These are phyloP conservation scores for Isochrysis galbana DNA, from an alignment of 78 protist genomes.

Conservation along the genomic window DNA sequence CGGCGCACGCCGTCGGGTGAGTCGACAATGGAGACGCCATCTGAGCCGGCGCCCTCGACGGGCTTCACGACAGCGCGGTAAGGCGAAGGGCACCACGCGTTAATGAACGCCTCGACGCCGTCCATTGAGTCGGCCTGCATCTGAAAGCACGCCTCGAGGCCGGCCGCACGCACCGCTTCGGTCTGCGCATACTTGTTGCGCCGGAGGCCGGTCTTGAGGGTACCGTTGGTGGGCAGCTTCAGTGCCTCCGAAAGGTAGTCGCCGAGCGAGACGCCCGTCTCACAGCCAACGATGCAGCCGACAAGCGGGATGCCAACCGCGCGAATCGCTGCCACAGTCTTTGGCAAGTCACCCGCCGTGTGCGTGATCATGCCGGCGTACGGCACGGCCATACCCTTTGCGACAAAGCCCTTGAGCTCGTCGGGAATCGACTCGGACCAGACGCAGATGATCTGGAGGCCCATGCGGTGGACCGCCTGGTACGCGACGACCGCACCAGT, in stretches of 20 bases:
- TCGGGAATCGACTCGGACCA: neutral
- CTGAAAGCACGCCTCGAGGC: neutral
- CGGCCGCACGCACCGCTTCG: neutral
- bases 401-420: neutral
- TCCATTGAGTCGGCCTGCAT: neutral
- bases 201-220: neutral
- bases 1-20: neutral
- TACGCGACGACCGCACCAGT: neutral
- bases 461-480: neutral
- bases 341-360: neutral
- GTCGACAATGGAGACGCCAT: neutral
- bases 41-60: constrained; percentile 27
- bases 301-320: neutral
- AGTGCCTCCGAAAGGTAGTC: neutral
- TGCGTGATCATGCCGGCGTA: neutral
- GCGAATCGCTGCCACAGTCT: neutral
- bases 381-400: neutral
- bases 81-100: no score
- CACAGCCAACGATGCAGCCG: neutral
- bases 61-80: constrained; percentile 15
- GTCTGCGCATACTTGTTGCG: neutral
- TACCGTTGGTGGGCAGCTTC: neutral
- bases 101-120: neutral
- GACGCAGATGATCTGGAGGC: neutral
- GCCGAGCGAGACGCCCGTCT: constrained; percentile 20